These are phyloP conservation scores for Raffaelea ambrosiae DNA, from an alignment of 2,329 filamentous ascomycete species.

Conservation along the genomic window DNA sequence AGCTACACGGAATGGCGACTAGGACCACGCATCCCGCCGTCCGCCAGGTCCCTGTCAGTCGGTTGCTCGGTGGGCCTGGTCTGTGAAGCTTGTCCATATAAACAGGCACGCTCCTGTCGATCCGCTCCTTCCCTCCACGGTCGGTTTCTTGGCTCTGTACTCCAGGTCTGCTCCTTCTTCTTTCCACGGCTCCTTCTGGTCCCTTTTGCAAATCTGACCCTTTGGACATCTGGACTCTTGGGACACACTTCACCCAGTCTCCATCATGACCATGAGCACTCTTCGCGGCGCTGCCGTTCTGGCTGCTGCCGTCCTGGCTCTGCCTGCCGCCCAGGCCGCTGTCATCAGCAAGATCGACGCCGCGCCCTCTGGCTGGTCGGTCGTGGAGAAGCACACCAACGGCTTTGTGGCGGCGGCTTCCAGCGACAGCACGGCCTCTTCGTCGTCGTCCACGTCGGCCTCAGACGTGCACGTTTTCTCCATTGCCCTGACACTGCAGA, in stretches of 20 bases:
- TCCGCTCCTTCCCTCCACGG: background rate
- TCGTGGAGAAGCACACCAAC: background rate
- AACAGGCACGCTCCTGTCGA: no score
- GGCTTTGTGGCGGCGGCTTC: background rate
- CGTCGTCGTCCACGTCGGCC: slow-evolving; percentile 4
- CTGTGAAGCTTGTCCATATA: no score
- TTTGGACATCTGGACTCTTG: no score
- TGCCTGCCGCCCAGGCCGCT: slow-evolving; percentile 6
- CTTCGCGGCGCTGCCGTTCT: slow-evolving; percentile 3
- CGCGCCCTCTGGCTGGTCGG: slow-evolving; percentile 10
- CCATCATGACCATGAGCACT: slow-evolving; percentile 9
- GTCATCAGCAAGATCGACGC: slow-evolving; percentile 10
- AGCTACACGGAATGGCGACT: no score
- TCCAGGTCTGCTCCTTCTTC: background rate
- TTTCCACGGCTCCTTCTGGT: background rate
- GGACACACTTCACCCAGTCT: no score
- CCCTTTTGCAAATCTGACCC: background rate
- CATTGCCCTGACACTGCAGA: slow-evolving; percentile 18
- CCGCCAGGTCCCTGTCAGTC: no score
- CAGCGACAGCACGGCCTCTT: background rate
- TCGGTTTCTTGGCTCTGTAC: background rate
- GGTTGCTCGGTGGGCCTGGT: no score
- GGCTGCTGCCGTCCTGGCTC: background rate
- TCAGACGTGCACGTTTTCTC: slow-evolving; percentile 13
- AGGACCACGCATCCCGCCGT: no score